These are phyloP conservation scores for Aquilaria sinensis DNA, from an alignment of 345 rosid species.

Conservation along the genomic window DNA sequence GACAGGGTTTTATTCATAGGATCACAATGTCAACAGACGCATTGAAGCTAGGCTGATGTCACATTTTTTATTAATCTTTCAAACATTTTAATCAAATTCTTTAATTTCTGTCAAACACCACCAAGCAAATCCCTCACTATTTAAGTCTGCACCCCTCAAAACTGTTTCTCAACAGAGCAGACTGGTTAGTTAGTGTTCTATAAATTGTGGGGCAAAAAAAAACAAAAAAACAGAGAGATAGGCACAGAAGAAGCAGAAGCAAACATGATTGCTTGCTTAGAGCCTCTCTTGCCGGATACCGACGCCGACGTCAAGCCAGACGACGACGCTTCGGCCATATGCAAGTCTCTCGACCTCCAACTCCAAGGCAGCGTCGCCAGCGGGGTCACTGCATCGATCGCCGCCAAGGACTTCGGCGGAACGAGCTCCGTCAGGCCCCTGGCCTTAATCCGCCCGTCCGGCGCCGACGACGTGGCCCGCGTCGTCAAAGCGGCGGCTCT, in stretches of 20 bases:
- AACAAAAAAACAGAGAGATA: neutral
- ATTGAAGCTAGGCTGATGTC: slow-evolving; percentile 21
- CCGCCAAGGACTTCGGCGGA: slow-evolving; percentile 84
- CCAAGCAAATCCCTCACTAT: slow-evolving; percentile 19
- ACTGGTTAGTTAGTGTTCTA: neutral
- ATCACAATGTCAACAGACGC: slow-evolving; percentile 23
- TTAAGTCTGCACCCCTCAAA: slow-evolving; percentile 15
- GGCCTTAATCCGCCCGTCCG: slow-evolving; percentile 53
- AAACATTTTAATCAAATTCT: neutral
- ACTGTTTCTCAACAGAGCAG: neutral
- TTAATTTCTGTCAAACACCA: neutral
- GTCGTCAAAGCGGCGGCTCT: slow-evolving; percentile 42
- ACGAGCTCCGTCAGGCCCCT: slow-evolving; percentile 46
- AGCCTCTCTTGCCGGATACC: slow-evolving; percentile 57
- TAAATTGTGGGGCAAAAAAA: neutral
- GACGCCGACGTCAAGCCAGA: slow-evolving; percentile 45
- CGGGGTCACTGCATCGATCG: slow-evolving; percentile 24
- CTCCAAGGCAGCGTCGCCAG: slow-evolving; percentile 48
- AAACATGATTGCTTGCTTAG: slow-evolving; percentile 75
- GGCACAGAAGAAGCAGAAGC: neutral
- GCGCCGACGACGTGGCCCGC: slow-evolving; percentile 60
- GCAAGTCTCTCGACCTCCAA: slow-evolving; percentile 39
- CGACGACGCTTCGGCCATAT: slow-evolving; percentile 34
- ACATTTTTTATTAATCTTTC: neutral
- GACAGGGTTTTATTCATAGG: slow-evolving; percentile 29